Evolutionary conservation across 805 yeast species (phyloP), one percentile per base, ranked within the genome.

Genomic region (Komagataella phaffii): DNA sequence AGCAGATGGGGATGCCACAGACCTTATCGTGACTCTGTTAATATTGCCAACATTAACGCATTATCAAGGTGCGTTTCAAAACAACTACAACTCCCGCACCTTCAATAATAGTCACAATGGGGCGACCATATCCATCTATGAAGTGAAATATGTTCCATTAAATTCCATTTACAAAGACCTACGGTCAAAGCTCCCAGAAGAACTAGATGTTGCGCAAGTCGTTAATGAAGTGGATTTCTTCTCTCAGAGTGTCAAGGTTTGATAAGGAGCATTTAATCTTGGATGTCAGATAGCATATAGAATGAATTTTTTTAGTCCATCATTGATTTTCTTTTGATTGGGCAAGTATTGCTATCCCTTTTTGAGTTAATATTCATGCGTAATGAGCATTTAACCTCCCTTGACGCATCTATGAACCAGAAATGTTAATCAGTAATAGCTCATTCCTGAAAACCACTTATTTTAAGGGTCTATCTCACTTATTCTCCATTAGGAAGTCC

Each of bases 51-150:
- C 78, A 2, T 68, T 93, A 48, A 69, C 70, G n/a, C 54, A 59
- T 43, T 91, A 93, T 61, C 64, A 67, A 17, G 95, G 96, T 1
- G 70, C 75, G 44, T 81, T 65, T 60, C 74, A 85, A 49, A 73
- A 85, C 64, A 90, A 85, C 5, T 67, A 90, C 54, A 79, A 80
- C 59, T 80, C 96, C 1, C 74, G 97, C 50, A 65, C 78, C 3
- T 91, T 98, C 97, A 61, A 63, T 1, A 60, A 72, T 8, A 44
- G 24, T 6, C 99, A 91, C 62, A 88, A 85, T 61, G 99, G 99
- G 1, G 74, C 81, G 47, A 84, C 95, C 45, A 72, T 75, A 52
- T 81, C 83, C 3, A 69, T 93, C 2, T 77, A 76, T 56, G 70
- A 67, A 49, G 80, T 81, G 47, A 69, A 71, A 57, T 77, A 80